Base-by-base conservation (phyloP, 1,284 basidiomycete species). In the Golubevia pallescens region DNA sequence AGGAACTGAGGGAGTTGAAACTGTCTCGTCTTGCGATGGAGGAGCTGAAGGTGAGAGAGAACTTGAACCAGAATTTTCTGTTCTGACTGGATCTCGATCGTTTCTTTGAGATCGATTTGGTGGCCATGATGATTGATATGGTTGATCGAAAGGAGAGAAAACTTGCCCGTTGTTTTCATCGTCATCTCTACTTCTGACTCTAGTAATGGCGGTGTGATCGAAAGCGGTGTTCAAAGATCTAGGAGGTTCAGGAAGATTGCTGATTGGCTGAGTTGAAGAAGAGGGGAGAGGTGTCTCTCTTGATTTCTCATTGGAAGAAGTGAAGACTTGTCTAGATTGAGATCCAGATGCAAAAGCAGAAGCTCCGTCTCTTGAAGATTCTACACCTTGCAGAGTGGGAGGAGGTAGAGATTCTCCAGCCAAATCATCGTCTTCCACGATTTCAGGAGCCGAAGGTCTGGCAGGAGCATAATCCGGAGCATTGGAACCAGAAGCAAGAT, bases 131-230 rank as follows among this genome's bases (percentile, higher is more conserved):
- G 63, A 21, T 4, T 69, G 65, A 48, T 77, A 77, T 0, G 75
- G 75, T 62, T 75, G 59, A 32, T 77, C 75, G 52, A 77, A 77
- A 13, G 63, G 75, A 48, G 74, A 77, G 21, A 13, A 48, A 48
- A 48, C 42, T 16, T 48, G 8, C 16, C 42, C 42, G 28, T 28
- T 28, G 28, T 28, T 28, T 28, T 28, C 28, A 16, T 48, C 42
- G 8, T 48, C 42, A 13, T 16, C 42, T 48, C 42, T 48, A 16
- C 42, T 48, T 48, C 10, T 16, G 16, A 16, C 16, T 48, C 42
- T 48, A 16, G 42, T 13, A 48, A 48, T 10, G 8, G 16, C 8
- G 16, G 42, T 48, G 13, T 10, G 42, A 16, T 48, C 42, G 42
- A 75, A 77, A 2, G 73, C 63, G 1, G 73, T 38, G 20, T 70